Evolutionary conservation across 208 protist genomes (phyloP).

Genomic region (Novymonas esmeraldas): DNA sequence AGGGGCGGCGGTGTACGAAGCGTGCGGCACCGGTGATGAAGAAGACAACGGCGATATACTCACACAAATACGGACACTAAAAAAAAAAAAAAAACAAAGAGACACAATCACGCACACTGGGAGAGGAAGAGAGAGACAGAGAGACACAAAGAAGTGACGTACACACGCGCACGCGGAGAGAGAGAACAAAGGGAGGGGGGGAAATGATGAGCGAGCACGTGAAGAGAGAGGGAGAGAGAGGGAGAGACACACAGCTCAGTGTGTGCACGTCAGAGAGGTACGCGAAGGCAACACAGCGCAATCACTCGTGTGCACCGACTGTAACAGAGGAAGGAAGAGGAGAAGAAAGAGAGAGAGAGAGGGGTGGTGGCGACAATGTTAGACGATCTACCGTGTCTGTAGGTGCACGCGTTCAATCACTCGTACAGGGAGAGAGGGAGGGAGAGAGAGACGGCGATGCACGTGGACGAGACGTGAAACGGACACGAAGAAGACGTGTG

Average conservation of each 20-base stretch:
- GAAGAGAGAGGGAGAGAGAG: background rate
- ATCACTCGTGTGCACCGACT: background rate
- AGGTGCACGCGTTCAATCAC: too few relatives aligned
- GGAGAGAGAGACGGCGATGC: background rate
- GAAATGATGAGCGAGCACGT: background rate
- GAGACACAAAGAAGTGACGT: background rate
- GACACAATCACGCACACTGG: background rate
- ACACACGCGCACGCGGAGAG: background rate
- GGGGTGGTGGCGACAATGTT: background rate
- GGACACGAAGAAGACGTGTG: background rate
- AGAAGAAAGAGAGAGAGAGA: background rate
- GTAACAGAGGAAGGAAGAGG: background rate
- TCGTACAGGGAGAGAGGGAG: background rate
- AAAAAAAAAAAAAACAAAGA: background rate
- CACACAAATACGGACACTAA: slow-evolving; percentile 4
- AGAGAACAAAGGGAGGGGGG: background rate
- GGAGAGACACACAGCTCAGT: background rate
- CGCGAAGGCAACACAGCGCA: background rate
- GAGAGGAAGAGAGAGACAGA: background rate
- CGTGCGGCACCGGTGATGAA: background rate
- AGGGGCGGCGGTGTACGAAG: too few relatives aligned
- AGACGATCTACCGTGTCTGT: too few relatives aligned
- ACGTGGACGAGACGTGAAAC: background rate
- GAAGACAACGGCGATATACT: background rate
- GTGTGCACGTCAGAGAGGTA: background rate